Conservation (phyloP, 2,329 filamentous ascomycete genomes). For the Neobulgaria alba region DNA sequence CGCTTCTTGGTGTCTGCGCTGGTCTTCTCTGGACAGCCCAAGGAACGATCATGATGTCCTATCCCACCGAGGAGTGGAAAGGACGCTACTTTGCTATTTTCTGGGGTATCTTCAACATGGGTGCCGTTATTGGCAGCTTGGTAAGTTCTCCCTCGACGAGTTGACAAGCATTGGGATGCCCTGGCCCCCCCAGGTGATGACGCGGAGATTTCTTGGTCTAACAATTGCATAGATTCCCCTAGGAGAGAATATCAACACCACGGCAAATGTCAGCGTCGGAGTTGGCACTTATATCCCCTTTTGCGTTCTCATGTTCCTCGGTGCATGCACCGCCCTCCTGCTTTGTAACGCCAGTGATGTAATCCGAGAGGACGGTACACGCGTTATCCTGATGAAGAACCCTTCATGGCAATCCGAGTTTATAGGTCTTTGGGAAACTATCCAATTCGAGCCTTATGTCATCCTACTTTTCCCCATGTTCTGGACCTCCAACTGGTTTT, state of each 20-base stretch:
- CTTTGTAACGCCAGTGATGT: constrained; percentile 66
- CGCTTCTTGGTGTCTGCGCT: constrained; percentile 68
- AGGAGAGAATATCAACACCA: constrained; percentile 59
- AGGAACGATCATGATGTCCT: constrained; percentile 83
- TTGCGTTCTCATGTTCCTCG: constrained; percentile 70
- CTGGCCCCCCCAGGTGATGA: no score
- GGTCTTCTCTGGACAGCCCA: constrained; percentile 77
- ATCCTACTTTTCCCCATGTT: constrained; percentile 75
- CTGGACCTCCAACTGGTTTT: constrained; percentile 72
- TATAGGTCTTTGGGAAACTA: constrained; percentile 63
- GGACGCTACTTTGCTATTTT: constrained; percentile 85
- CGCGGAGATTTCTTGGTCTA: not conserved
- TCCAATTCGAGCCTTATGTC: constrained; percentile 64
- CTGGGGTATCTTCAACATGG: constrained; percentile 93
- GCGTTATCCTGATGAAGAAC: constrained; percentile 83
- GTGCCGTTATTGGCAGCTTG: constrained; percentile 75
- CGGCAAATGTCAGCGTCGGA: constrained; percentile 41
- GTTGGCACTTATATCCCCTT: constrained; percentile 87
- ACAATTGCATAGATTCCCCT: constrained; percentile 50
- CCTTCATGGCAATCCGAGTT: constrained; percentile 79
- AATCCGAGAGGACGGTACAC: constrained; percentile 66
- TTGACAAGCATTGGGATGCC: no score
- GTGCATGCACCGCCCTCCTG: constrained; percentile 59
- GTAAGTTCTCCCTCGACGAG: constrained; percentile 30
- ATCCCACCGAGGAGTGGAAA: constrained; percentile 73